Conservation (phyloP, 306 rosid species). For the barrel medic (Medicago truncatula) region MtrunA17r5.0-ANR NC_053048.1:43593501-43594000, state of each 20-base stretch:
- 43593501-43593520: background rate
- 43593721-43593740: no score
- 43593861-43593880: background rate
- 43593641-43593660: no score
- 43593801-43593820: background rate
- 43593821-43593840: background rate
- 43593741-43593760: no score
- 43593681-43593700: no score
- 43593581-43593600: no score
- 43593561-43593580: background rate
- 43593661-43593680: no score
- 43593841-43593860: slow-evolving; percentile 2
- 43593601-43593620: no score
- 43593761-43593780: background rate
- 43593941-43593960: slow-evolving; percentile 23
- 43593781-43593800: no score
- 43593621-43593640: no score
- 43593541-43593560: background rate
- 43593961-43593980: slow-evolving; percentile 28
- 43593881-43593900: background rate
- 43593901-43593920: background rate
- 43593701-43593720: no score
- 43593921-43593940: slow-evolving; percentile 8
- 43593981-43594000: slow-evolving; percentile 29
- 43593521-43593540: background rate